Conservation (phyloP, 2,329 filamentous ascomycete species). For the Colletotrichum phormii region DNA sequence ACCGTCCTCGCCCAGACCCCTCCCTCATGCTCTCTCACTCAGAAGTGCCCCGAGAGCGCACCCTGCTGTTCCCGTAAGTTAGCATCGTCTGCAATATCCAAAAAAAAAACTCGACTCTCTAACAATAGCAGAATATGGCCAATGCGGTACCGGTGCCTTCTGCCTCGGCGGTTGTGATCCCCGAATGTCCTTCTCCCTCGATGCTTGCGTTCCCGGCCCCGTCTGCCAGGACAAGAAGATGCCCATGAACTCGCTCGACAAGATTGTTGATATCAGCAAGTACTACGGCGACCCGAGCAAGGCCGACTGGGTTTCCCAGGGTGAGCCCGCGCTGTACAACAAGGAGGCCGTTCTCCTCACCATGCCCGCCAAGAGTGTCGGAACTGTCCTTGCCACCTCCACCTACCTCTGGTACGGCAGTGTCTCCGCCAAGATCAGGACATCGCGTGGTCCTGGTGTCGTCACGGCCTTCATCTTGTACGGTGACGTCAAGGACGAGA, state of each 20-base stretch:
- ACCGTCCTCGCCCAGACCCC: conserved; percentile 48
- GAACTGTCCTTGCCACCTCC: conserved; percentile 86
- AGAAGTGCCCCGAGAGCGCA: conserved; percentile 77
- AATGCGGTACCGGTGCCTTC: conserved; percentile 94
- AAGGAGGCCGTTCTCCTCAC: conserved; percentile 81
- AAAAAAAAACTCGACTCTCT: background rate
- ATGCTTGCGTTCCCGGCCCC: conserved; percentile 87
- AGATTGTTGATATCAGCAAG: conserved; percentile 77
- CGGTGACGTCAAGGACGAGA: conserved; percentile 96
- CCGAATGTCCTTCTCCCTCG: conserved; percentile 81
- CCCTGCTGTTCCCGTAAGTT: conserved; percentile 85
- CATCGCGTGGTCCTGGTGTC: conserved; percentile 85
- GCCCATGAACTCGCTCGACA: conserved; percentile 78
- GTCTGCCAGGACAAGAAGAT: conserved; percentile 82
- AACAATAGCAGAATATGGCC: conserved; percentile 78
- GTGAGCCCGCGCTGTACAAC: conserved; percentile 75
- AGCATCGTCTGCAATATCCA: background rate
- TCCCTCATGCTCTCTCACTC: conserved; percentile 58
- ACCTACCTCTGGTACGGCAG: conserved; percentile 98
- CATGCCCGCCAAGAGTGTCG: conserved; percentile 87
- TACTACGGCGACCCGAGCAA: conserved; percentile 87
- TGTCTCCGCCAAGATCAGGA: conserved; percentile 86
- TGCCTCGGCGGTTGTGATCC: conserved; percentile 97
- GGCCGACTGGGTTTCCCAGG: conserved; percentile 90
- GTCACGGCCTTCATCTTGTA: conserved; percentile 98